A percentile compares a stretch with the other conserved stretches of the same genome.
phyloP scores from a whole-genome alignment of 2,329 filamentous ascomycete genomes.

The Cadophora malorum region DNA sequence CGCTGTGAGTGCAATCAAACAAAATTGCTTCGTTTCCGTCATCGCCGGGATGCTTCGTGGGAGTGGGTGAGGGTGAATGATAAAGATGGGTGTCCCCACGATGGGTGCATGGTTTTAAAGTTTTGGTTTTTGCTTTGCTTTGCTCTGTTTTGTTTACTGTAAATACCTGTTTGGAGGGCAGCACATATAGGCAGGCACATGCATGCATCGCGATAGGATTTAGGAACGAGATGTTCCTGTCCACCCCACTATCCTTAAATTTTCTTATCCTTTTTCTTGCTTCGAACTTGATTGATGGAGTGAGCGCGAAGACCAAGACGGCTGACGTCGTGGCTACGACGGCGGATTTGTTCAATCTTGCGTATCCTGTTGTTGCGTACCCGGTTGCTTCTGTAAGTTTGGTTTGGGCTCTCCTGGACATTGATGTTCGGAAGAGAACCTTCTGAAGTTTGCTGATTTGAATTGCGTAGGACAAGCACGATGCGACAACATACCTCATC shows the following conservation, averaged over 20 bases:
- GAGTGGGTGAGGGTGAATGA: not conserved
- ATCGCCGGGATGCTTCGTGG: not conserved
- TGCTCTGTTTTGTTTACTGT: not conserved
- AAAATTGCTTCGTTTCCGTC: constrained; percentile 13
- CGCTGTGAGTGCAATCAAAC: not conserved
- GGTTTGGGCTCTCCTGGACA: no score
- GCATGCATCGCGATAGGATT: not conserved
- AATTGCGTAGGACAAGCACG: constrained; percentile 19
- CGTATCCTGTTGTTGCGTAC: constrained; percentile 12
- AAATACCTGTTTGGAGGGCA: not conserved
- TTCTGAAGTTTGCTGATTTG: no score
- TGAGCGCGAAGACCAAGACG: not conserved
- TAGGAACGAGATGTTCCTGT: constrained; percentile 13
- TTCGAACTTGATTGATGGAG: not conserved
- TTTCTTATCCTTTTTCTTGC: constrained; percentile 1
- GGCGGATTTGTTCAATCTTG: constrained; percentile 9
- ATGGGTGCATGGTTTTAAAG: not conserved
- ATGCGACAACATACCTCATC: constrained; percentile 33
- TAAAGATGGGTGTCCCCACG: not conserved
- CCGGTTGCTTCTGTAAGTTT: constrained; percentile 10
- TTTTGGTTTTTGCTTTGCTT: not conserved
- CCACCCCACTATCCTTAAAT: constrained; percentile 12
- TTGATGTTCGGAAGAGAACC: no score
- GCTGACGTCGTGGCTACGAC: not conserved
- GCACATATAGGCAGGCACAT: not conserved